A percentile compares a stretch with the other conserved stretches of the same genome.
phyloP scores from a whole-genome alignment of 2,329 filamentous ascomycete species.

The Geosmithia flava region DNA sequence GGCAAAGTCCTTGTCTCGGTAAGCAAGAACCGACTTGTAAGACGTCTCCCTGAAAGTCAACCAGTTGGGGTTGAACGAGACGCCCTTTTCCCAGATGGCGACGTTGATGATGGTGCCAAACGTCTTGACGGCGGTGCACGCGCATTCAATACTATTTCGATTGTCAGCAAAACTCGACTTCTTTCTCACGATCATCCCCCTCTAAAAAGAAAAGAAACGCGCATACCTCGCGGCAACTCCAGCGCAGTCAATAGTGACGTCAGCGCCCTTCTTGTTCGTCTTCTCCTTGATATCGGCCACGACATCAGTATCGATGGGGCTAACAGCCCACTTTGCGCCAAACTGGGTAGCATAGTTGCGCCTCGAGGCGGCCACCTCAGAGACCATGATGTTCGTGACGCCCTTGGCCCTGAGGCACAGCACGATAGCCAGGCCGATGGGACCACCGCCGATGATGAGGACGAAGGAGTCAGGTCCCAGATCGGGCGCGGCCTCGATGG shows the following conservation, averaged over 20 bases:
- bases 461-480: conserved; percentile 24
- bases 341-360: conserved; percentile 28
- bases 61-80: conserved; percentile 25
- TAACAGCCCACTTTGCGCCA: conserved; percentile 29
- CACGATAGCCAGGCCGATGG: conserved; percentile 34
- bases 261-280: conserved; percentile 35
- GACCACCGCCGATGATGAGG: conserved; percentile 34
- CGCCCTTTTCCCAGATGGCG: conserved; percentile 47
- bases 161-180: conserved; percentile 28
- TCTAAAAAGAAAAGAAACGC: too few species aligned
- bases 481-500: conserved; percentile 31
- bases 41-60: conserved; percentile 9
- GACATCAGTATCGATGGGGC: conserved; percentile 30
- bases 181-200: too few species aligned
- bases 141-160: conserved; percentile 29
- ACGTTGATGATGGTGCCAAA: conserved; percentile 50
- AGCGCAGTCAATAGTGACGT: conserved; percentile 26
- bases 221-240: conserved; percentile 4
- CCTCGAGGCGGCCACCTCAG: conserved; percentile 29
- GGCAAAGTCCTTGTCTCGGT: background rate
- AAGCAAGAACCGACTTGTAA: conserved; percentile 10
- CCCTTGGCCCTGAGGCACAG: conserved; percentile 31
- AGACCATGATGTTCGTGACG: conserved; percentile 31
- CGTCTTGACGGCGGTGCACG: conserved; percentile 33
- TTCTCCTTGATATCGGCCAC: conserved; percentile 30